These are phyloP conservation scores for Penicillium verrucosum DNA, from an alignment of 2,329 filamentous ascomycete species.

Conservation along the genomic window DNA sequence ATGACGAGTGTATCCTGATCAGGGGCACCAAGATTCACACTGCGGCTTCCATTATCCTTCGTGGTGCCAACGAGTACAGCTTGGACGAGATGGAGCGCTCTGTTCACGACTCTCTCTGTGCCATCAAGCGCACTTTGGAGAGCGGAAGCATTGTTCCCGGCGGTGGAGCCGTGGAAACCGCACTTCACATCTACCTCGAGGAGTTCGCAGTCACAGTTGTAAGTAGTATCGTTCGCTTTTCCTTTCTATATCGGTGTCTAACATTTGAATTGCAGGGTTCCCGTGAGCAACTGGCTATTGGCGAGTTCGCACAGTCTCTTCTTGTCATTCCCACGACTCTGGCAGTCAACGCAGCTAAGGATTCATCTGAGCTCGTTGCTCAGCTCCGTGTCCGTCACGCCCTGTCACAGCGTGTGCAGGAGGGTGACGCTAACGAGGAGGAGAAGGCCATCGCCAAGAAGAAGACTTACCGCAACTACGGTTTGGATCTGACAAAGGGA, in stretches of 20 bases:
- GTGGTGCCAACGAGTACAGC: slow-evolving; percentile 92
- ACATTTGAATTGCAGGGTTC: slow-evolving; percentile 57
- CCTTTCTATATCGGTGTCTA: slow-evolving; percentile 3
- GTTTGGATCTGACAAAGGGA: slow-evolving; percentile 82
- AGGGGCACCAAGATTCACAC: slow-evolving; percentile 94
- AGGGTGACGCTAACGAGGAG: slow-evolving; percentile 72
- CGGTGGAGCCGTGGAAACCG: slow-evolving; percentile 96
- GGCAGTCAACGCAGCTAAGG: slow-evolving; percentile 94
- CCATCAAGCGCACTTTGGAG: slow-evolving; percentile 95
- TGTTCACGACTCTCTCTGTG: slow-evolving; percentile 92
- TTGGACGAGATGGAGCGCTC: slow-evolving; percentile 99
- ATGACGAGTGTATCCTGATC: slow-evolving; percentile 96
- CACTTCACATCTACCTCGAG: slow-evolving; percentile 97
- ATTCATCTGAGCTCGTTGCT: slow-evolving; percentile 89
- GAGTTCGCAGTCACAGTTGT: slow-evolving; percentile 96
- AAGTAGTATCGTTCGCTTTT: slow-evolving; percentile 33
- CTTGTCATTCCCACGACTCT: slow-evolving; percentile 95
- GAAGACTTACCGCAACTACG: slow-evolving; percentile 99
- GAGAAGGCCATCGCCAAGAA: slow-evolving; percentile 87
- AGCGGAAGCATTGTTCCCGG: slow-evolving; percentile 95
- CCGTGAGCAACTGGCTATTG: slow-evolving; percentile 94
- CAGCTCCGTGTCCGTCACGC: slow-evolving; percentile 93
- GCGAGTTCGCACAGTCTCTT: slow-evolving; percentile 92
- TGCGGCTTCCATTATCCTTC: slow-evolving; percentile 92
- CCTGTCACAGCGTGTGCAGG: slow-evolving; percentile 84